These are phyloP conservation scores for Melanomma pulvis-pyrius DNA, from an alignment of 495 filamentous ascomycete species.

Conservation along the genomic window DNA sequence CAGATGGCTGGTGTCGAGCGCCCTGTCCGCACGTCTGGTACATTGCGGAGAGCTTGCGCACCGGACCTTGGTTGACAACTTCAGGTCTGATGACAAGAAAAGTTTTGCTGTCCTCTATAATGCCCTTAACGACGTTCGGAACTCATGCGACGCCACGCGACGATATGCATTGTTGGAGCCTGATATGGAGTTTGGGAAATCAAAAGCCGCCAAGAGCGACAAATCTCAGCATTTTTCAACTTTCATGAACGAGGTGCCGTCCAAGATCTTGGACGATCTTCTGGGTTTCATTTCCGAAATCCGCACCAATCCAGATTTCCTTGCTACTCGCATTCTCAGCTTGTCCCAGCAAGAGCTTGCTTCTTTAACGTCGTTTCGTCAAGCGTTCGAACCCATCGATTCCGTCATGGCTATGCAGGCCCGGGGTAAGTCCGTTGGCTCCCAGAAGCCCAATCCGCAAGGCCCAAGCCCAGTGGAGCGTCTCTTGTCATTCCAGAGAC, in stretches of 20 bases:
- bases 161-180: constrained; percentile 70
- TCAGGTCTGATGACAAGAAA: constrained; percentile 86
- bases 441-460: constrained; percentile 55
- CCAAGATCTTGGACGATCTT: constrained; percentile 71
- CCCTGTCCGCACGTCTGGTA: constrained; percentile 76
- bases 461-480: constrained; percentile 67
- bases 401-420: constrained; percentile 77
- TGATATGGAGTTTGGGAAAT: constrained; percentile 61
- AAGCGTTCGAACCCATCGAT: constrained; percentile 75
- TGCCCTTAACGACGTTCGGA: constrained; percentile 83
- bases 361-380: constrained; percentile 71
- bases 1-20: constrained; percentile 61
- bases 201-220: constrained; percentile 40
- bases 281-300: constrained; percentile 79
- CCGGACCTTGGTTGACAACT: constrained; percentile 81
- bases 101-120: constrained; percentile 85
- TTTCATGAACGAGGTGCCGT: constrained; percentile 80
- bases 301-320: constrained; percentile 80
- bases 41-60: constrained; percentile 77
- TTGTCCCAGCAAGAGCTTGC: constrained; percentile 74
- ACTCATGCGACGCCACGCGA: constrained; percentile 74
- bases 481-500: constrained; percentile 79
- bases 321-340: constrained; percentile 75
- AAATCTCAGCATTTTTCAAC: constrained; percentile 54
- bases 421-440: constrained; percentile 46